phyloP scores from a whole-genome alignment of 2,329 filamentous ascomycete genomes.

The Sporothrix pallida region DNA sequence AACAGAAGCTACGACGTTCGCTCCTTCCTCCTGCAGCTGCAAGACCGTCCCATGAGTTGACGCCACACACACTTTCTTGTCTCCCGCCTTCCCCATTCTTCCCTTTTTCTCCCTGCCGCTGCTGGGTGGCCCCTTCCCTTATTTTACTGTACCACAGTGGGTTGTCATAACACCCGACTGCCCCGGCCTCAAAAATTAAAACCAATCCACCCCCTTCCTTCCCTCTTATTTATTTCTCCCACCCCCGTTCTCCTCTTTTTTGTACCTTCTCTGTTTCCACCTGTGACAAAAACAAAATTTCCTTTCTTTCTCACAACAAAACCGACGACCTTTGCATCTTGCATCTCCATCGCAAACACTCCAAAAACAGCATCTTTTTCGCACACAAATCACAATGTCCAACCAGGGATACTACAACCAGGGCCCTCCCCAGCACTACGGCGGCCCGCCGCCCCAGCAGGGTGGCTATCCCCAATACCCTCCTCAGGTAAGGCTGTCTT shows the following conservation, averaged over 20 bases:
- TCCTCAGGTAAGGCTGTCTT: constrained; percentile 48
- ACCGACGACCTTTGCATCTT: neutral
- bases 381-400: constrained; percentile 43
- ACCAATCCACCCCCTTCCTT: constrained; percentile 10
- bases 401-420: constrained; percentile 48
- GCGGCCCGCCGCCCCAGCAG: constrained; percentile 39
- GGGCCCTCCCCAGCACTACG: constrained; percentile 43
- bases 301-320: constrained; percentile 9
- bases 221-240: neutral
- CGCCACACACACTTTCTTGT: constrained; percentile 18
- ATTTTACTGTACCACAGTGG: neutral
- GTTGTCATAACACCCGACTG: constrained; percentile 18
- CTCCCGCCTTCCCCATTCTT: constrained; percentile 13
- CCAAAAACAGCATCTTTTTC: constrained; percentile 1
- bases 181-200: constrained; percentile 26
- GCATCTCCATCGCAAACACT: neutral
- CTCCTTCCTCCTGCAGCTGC: constrained; percentile 9
- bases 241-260: constrained; percentile 4
- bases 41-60: neutral
- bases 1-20: neutral
- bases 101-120: constrained; percentile 12
- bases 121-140: constrained; percentile 20
- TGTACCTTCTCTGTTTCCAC: neutral
- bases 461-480: constrained; percentile 51
- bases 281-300: constrained; percentile 5